Evolutionary conservation across 2,329 filamentous ascomycete species (phyloP).

Genomic region (Alternaria incomplexa): DNA sequence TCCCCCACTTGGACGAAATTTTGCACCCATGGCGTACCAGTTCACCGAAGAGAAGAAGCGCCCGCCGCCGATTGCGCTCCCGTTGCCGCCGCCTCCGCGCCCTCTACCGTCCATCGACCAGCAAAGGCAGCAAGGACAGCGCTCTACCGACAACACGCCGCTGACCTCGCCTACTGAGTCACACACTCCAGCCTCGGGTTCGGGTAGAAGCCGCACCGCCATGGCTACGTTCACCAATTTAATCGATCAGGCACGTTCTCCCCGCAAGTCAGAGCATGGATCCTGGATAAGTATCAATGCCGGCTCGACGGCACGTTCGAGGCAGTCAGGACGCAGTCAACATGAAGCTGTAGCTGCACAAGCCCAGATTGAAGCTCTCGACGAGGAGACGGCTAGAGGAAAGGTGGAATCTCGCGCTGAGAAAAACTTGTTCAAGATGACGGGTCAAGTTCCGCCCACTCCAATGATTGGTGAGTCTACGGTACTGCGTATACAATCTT

Average conservation of each 20-base stretch:
- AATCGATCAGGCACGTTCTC: constrained; percentile 33
- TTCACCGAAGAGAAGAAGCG: constrained; percentile 28
- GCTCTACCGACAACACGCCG: constrained; percentile 11
- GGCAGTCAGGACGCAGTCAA: constrained; percentile 28
- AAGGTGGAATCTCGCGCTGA: constrained; percentile 51
- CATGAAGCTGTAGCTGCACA: constrained; percentile 20
- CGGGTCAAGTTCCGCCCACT: constrained; percentile 35
- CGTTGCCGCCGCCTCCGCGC: constrained; percentile 12
- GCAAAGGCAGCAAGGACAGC: constrained; percentile 12
- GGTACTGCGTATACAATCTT: neutral
- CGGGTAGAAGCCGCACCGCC: constrained; percentile 22
- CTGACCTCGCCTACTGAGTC: constrained; percentile 18
- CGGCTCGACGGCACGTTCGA: constrained; percentile 29
- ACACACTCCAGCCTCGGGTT: constrained; percentile 21
- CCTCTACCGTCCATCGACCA: constrained; percentile 18
- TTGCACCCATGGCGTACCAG: constrained; percentile 21
- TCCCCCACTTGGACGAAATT: neutral
- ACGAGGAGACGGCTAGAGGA: constrained; percentile 46
- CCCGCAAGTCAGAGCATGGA: constrained; percentile 25
- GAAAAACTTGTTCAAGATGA: constrained; percentile 42
- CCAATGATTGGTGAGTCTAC: constrained; percentile 22
- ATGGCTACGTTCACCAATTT: constrained; percentile 33
- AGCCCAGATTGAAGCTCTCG: constrained; percentile 22
- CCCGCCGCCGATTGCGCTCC: constrained; percentile 32
- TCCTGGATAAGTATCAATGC: constrained; percentile 21